Evolutionary conservation across 371 early-diverging fungal species (phyloP), one percentile per base, ranked within the genome.

Genomic region (Mortierella sp.): DNA sequence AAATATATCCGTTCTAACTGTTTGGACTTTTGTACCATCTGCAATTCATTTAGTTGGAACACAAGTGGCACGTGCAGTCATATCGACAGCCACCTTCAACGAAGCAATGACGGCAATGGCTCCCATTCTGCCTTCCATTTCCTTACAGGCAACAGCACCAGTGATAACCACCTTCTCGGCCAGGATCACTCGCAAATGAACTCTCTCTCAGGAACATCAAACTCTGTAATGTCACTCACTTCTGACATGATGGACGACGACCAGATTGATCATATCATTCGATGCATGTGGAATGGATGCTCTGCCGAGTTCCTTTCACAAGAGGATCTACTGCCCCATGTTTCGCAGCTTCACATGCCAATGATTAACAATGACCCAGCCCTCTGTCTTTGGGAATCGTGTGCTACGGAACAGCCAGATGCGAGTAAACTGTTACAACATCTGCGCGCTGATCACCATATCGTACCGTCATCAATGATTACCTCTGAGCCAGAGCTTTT

Each of bases 201-300:
- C 22, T 64, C 70, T 29, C 56, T 69, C 51, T 53, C 61, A 7
- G 72, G 45, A 62, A 61, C 78, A 13, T 66, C 72, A 12, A 47
- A 72, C 10, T 61, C 76, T 13, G 61, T 61, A 22, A n/a, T 68
- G 31, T 67, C 75, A 4, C 61, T 80, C 5, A 32, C 70, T 19
- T 29, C 65, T 1, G 68, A 71, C n/a, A 19, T 58, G 3, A 75
- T 75, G 68, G 64, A 72, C 34, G 72, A 72, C 6, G 74, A 61
- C 42, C 75, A 81, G 31, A 54, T 75, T 40, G 76, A 70, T 63
- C 72, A 77, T 34, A 81, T 68, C 61, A 75, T 77, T 23, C 65
- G 64, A 17, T 96, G 96, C 68, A 85, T 91, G 66, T 96, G 96
- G 96, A 86, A 91, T 5, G 89, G 93, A 0, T 96, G 96, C 76